These are phyloP conservation scores for Hapsidospora chrysogenum DNA, from an alignment of 495 filamentous ascomycete genomes.

Conservation along the genomic window DNA sequence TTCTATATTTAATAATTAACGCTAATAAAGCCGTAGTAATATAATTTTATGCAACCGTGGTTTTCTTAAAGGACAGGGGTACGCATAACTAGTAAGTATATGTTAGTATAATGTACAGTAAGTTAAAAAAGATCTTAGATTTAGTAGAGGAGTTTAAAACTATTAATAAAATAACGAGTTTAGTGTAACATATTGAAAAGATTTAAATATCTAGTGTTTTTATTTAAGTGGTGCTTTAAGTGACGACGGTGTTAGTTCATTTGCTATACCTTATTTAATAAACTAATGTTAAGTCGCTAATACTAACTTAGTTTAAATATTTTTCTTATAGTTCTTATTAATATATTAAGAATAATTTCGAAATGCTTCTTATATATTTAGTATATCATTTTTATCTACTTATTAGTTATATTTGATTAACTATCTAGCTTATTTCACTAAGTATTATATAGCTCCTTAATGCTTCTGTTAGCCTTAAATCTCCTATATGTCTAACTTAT, in stretches of 20 bases:
- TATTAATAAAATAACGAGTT: neutral
- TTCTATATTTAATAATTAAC: neutral
- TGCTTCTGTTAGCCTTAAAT: neutral
- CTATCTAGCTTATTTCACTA: neutral
- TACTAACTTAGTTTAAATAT: neutral
- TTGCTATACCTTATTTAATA: too few species aligned
- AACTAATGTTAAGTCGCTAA: neutral
- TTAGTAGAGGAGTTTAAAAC: neutral
- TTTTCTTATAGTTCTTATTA: slow-evolving; percentile 1
- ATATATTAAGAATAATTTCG: neutral
- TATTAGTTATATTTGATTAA: neutral
- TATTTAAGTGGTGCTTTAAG: slow-evolving; percentile 1
- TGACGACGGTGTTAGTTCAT: too few species aligned
- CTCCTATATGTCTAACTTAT: neutral
- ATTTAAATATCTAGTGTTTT: neutral
- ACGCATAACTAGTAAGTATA: neutral
- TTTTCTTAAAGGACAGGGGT: too few species aligned
- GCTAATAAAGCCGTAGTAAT: slow-evolving; percentile 1
- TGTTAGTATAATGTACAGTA: neutral
- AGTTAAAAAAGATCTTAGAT: neutral
- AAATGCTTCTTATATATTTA: neutral
- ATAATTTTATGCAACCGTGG: too few species aligned
- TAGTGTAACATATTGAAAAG: neutral
- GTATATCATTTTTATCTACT: slow-evolving; percentile 1
- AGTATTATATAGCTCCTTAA: neutral